Conservation (phyloP, 2,329 filamentous ascomycete genomes). For the Fusarium torreyae region DNA sequence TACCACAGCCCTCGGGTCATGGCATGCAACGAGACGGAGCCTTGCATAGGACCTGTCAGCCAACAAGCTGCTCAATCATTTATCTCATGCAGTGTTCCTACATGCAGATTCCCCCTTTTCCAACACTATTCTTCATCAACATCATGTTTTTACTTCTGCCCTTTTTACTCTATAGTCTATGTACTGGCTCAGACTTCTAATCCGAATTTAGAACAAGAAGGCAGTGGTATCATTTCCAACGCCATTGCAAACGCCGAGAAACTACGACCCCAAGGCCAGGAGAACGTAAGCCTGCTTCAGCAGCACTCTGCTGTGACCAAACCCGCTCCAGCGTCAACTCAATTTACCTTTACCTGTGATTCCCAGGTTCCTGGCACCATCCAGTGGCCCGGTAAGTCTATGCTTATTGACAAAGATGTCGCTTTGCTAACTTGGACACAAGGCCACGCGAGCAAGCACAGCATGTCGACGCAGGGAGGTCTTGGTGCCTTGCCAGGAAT, state of each 20-base stretch:
- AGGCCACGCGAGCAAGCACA: constrained; percentile 49
- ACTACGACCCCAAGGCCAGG: constrained; percentile 76
- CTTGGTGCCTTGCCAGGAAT: constrained; percentile 26
- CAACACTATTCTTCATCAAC: neutral
- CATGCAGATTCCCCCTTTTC: neutral
- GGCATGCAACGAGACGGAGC: constrained; percentile 13
- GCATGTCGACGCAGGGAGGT: constrained; percentile 39
- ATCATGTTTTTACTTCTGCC: neutral
- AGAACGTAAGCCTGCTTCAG: constrained; percentile 84
- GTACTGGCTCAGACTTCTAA: constrained; percentile 27
- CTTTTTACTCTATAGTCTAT: constrained; percentile 1
- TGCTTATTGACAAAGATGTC: neutral
- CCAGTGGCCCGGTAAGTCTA: constrained; percentile 75
- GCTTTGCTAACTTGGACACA: constrained; percentile 15
- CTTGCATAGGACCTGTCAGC: constrained; percentile 13
- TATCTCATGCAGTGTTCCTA: neutral
- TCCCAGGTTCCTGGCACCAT: constrained; percentile 87
- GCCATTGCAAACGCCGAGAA: constrained; percentile 92
- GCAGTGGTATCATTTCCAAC: constrained; percentile 86
- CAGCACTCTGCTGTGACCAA: constrained; percentile 73
- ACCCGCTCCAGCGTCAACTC: constrained; percentile 79
- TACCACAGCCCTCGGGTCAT: constrained; percentile 6
- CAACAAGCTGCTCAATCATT: constrained; percentile 1
- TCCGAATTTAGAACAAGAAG: constrained; percentile 59
- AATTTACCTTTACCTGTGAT: constrained; percentile 97